Conservation (phyloP, 2,329 filamentous ascomycete species). For the Microcyclospora pomicola region DNA sequence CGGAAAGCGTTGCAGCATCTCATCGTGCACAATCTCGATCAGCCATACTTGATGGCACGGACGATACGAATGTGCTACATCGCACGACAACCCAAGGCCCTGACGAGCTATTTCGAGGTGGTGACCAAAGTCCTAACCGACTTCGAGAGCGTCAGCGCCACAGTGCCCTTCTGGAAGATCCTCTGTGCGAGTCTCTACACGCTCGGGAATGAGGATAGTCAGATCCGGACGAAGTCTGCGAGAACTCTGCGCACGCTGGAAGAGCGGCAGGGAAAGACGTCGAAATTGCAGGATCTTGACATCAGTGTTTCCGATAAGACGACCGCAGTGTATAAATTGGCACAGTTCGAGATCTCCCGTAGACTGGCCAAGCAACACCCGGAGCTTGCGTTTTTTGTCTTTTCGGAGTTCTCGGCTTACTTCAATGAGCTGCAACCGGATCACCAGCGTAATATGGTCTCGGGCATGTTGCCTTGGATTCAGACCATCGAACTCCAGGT, state of each 20-base stretch:
- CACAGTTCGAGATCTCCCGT: constrained; percentile 92
- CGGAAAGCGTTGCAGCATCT: constrained; percentile 78
- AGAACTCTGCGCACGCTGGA: constrained; percentile 69
- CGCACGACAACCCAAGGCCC: constrained; percentile 56
- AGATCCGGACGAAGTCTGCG: constrained; percentile 78
- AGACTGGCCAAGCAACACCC: constrained; percentile 76
- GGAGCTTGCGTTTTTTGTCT: constrained; percentile 81
- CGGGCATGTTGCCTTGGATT: constrained; percentile 89
- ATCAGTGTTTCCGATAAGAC: constrained; percentile 98
- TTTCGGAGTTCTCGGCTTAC: constrained; percentile 87
- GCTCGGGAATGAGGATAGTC: constrained; percentile 78
- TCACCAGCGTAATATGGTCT: constrained; percentile 84
- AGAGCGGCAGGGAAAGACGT: constrained; percentile 67
- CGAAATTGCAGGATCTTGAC: constrained; percentile 91
- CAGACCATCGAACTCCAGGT: constrained; percentile 86
- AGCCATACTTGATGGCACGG: constrained; percentile 71
- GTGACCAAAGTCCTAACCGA: constrained; percentile 77
- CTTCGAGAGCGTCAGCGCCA: constrained; percentile 57
- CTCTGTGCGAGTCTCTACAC: constrained; percentile 81
- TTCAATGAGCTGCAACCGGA: constrained; percentile 77
- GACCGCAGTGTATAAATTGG: constrained; percentile 91
- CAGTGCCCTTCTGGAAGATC: constrained; percentile 78
- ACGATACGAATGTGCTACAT: constrained; percentile 86
- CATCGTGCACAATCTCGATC: constrained; percentile 78
- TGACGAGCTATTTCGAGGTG: constrained; percentile 92